Percentiles rank a stretch among this genome's conserved stretches.
Conservation (phyloP, 768 basidiomycete species). For the Mycena belliarum region DNA sequence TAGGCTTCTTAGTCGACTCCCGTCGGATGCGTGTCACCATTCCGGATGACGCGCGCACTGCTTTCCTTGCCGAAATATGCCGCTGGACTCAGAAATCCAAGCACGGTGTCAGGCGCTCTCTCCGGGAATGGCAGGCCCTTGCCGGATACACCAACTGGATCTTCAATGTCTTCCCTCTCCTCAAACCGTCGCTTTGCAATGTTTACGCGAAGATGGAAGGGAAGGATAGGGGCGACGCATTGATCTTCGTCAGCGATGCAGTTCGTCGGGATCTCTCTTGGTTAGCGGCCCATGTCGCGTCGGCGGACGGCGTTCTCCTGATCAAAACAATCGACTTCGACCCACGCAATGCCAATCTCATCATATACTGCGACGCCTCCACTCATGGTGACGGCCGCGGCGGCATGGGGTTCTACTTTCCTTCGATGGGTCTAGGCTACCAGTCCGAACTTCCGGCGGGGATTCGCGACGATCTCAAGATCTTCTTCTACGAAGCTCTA, state of each 20-base stretch:
- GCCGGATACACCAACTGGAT: too few species aligned
- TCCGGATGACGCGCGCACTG: too few species aligned
- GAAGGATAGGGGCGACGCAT: conserved; percentile 21
- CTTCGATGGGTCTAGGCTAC: conserved; percentile 3
- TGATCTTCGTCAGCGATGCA: conserved; percentile 16
- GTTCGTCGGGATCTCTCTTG: conserved; percentile 35
- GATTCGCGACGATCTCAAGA: not conserved
- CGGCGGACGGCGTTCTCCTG: conserved; percentile 23
- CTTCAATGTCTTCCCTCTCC: conserved; percentile 36
- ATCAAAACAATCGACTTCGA: conserved; percentile 25
- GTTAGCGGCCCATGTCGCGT: conserved; percentile 27
- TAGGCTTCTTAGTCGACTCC: too few species aligned
- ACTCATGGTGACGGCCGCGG: conserved; percentile 22
- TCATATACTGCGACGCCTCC: conserved; percentile 26
- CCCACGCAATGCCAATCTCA: conserved; percentile 6
- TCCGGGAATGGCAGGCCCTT: too few species aligned
- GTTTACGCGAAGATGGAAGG: conserved; percentile 34
- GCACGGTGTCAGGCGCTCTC: too few species aligned
- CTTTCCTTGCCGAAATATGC: too few species aligned
- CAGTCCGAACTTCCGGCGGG: conserved; percentile 9
- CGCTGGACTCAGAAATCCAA: too few species aligned
- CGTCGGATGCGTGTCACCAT: too few species aligned
- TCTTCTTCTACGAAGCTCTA: conserved; percentile 31
- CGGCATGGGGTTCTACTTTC: conserved; percentile 27
- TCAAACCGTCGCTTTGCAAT: conserved; percentile 28